Evolutionary conservation across 2,329 filamentous ascomycete species (phyloP).

Genomic region (Arthrobotrys megalospora): DNA sequence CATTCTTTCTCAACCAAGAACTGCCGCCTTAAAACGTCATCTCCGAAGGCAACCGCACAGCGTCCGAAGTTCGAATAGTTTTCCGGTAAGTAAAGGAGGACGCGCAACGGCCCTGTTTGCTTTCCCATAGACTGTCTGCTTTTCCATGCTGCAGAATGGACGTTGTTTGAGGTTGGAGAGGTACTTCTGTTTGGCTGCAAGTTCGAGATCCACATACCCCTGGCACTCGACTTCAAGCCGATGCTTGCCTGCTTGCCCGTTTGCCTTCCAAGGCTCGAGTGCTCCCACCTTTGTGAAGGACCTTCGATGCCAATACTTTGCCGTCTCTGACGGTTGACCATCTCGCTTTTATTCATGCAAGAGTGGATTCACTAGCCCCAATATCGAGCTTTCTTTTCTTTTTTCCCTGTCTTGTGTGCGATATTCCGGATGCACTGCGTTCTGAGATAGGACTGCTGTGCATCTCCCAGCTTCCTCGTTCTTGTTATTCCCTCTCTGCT

Average conservation of each 20-base stretch:
- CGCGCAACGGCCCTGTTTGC: slow-evolving; percentile 46
- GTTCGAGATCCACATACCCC: slow-evolving; percentile 48
- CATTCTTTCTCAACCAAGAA: slow-evolving; percentile 3
- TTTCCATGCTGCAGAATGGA: slow-evolving; percentile 16
- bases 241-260: slow-evolving; percentile 8
- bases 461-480: slow-evolving; percentile 59
- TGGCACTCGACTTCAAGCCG: slow-evolving; percentile 17
- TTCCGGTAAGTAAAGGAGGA: slow-evolving; percentile 59
- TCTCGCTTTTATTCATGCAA: slow-evolving; percentile 63
- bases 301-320: slow-evolving; percentile 12
- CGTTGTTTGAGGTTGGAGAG: slow-evolving; percentile 21
- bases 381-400: slow-evolving; percentile 62
- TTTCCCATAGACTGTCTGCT: slow-evolving; percentile 6
- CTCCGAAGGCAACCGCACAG: slow-evolving; percentile 43
- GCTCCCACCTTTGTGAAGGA: slow-evolving; percentile 18
- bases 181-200: neutral
- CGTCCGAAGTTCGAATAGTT: slow-evolving; percentile 33
- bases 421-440: slow-evolving; percentile 3
- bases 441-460: neutral
- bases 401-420: slow-evolving; percentile 37
- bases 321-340: slow-evolving; percentile 31
- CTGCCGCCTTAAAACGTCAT: slow-evolving; percentile 40
- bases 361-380: slow-evolving; percentile 29
- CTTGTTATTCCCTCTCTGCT: slow-evolving; percentile 60
- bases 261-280: slow-evolving; percentile 21